Evolutionary conservation across 805 yeast species (phyloP).

Genomic region (Cyberlindnera euphorbiae): DNA sequence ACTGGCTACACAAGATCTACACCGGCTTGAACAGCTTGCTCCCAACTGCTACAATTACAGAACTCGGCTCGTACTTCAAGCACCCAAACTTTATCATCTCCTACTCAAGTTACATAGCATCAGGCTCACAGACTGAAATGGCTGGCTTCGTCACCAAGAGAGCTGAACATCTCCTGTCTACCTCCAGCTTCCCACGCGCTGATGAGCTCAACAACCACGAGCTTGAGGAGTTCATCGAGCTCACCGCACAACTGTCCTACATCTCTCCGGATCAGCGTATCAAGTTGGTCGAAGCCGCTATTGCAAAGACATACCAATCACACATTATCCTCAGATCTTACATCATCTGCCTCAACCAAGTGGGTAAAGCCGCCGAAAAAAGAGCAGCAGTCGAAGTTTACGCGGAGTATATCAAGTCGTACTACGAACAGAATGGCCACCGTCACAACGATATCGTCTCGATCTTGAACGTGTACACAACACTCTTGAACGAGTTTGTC

Average conservation of each 20-base stretch:
- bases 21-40: constrained; percentile 2
- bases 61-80: constrained; percentile 7
- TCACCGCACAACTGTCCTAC: constrained; percentile 18
- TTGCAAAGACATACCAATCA: constrained; percentile 44
- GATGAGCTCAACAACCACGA: constrained; percentile 28
- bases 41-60: background rate
- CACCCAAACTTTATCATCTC: constrained; percentile 16
- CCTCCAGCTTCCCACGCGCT: constrained; percentile 41
- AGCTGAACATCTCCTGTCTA: constrained; percentile 17
- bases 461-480: constrained; percentile 12
- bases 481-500: constrained; percentile 9
- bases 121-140: constrained; percentile 3
- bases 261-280: constrained; percentile 14
- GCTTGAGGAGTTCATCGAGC: constrained; percentile 31
- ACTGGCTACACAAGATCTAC: constrained; percentile 19
- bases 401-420: constrained; percentile 35
- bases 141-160: constrained; percentile 12
- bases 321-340: constrained; percentile 31
- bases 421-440: constrained; percentile 31
- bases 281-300: constrained; percentile 29
- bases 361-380: constrained; percentile 20
- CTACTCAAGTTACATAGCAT: constrained; percentile 7
- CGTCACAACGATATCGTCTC: constrained; percentile 35
- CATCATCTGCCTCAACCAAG: constrained; percentile 28
- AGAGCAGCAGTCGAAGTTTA: constrained; percentile 36